These are phyloP conservation scores for Williopsis jadinii DNA, from an alignment of 1,139 yeast species.

Conservation along the genomic window DNA sequence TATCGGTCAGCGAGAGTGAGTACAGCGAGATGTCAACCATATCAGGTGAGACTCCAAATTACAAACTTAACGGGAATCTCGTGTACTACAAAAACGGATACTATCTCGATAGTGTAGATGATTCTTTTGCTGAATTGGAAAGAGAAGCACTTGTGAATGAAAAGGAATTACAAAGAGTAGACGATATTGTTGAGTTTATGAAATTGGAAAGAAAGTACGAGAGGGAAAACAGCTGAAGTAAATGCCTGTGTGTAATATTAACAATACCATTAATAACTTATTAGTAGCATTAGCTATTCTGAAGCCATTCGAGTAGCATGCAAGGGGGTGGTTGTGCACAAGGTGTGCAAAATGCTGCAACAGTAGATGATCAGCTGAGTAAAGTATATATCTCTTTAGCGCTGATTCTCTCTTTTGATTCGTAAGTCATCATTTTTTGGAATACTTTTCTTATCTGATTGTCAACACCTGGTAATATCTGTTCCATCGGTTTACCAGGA, in stretches of 20 bases:
- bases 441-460: constrained; percentile 15
- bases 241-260: no score
- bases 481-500: constrained; percentile 25
- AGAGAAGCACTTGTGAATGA: constrained; percentile 14
- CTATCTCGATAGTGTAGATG: constrained; percentile 16
- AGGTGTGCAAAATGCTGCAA: no score
- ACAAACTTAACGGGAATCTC: constrained; percentile 15
- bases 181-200: constrained; percentile 17
- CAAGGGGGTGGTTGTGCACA: no score
- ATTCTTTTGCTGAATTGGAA: constrained; percentile 16
- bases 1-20: constrained; percentile 16
- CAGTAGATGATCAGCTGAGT: no score
- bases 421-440: constrained; percentile 31
- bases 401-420: constrained; percentile 31
- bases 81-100: constrained; percentile 22
- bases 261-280: no score
- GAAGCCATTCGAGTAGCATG: no score
- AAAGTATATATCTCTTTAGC: constrained; percentile 22
- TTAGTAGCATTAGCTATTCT: no score
- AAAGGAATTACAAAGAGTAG: constrained; percentile 16
- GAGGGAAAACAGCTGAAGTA: not conserved
- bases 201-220: constrained; percentile 17
- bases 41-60: constrained; percentile 21
- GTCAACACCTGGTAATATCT: constrained; percentile 32
- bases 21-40: constrained; percentile 21